A percentile compares a stretch with the other conserved stretches of the same genome.
phyloP scores from a whole-genome alignment of 2,329 filamentous ascomycete species.

The Clonostachys solani region DNA sequence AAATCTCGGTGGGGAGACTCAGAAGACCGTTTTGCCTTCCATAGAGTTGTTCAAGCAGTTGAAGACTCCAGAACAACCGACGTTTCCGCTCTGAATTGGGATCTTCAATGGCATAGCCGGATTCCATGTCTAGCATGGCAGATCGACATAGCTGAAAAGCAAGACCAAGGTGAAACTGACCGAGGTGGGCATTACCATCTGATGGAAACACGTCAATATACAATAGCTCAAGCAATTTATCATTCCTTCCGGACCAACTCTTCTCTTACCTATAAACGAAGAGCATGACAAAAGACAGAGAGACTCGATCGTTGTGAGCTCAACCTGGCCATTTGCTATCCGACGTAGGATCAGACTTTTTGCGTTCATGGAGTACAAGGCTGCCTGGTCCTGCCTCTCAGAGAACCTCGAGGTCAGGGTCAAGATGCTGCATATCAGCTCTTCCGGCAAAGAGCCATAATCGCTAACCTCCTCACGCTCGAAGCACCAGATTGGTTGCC shows the following conservation, averaged over 20 bases:
- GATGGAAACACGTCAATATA: neutral
- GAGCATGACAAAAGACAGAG: conserved; percentile 44
- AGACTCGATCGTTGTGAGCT: conserved; percentile 43
- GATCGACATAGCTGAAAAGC: conserved; percentile 45
- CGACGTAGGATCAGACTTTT: conserved; percentile 40
- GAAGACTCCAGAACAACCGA: conserved; percentile 45
- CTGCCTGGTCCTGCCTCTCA: conserved; percentile 22
- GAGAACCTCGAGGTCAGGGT: conserved; percentile 32
- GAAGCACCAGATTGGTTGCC: conserved; percentile 40
- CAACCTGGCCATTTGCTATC: conserved; percentile 44
- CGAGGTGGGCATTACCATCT: conserved; percentile 41
- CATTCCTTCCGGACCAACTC: neutral
- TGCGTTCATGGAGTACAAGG: conserved; percentile 29
- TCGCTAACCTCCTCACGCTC: conserved; percentile 33
- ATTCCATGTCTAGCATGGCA: conserved; percentile 39
- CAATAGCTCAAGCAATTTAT: neutral
- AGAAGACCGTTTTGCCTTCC: conserved; percentile 39
- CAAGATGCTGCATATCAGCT: conserved; percentile 34
- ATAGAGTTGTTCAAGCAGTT: conserved; percentile 44
- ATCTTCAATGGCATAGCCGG: conserved; percentile 27
- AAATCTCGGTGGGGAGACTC: conserved; percentile 31
- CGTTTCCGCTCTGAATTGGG: conserved; percentile 37
- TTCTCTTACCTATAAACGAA: conserved; percentile 37
- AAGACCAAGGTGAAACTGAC: conserved; percentile 44
- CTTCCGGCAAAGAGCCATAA: conserved; percentile 25